Conservation (phyloP, 495 filamentous ascomycete species). For the Lasiosphaeriaceae sp. region DNA sequence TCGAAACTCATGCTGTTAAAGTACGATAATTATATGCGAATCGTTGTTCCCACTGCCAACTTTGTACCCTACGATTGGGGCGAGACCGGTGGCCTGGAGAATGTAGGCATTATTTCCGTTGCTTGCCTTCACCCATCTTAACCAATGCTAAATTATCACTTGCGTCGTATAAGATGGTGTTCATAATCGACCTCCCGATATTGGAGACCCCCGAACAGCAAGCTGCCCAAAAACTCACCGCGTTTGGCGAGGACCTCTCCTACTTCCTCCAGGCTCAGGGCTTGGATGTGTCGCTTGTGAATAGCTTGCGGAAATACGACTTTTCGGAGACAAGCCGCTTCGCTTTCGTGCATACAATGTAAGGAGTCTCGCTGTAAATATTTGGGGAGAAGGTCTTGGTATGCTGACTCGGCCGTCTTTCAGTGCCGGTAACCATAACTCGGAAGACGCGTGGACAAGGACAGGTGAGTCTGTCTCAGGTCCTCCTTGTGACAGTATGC, state of each 20-base stretch:
- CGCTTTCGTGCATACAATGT: constrained; percentile 80
- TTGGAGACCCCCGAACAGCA: constrained; percentile 30
- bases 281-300: constrained; percentile 56
- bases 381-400: neutral
- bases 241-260: constrained; percentile 66
- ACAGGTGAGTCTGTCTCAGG: constrained; percentile 47
- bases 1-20: constrained; percentile 85
- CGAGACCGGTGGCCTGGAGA: constrained; percentile 75
- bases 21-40: constrained; percentile 60
- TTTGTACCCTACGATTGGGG: constrained; percentile 82
- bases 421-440: constrained; percentile 51
- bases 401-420: constrained; percentile 3
- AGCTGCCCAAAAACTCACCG: constrained; percentile 39
- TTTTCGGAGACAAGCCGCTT: constrained; percentile 63
- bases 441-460: constrained; percentile 47
- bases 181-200: constrained; percentile 79
- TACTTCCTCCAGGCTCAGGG: constrained; percentile 68
- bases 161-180: constrained; percentile 54
- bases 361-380: constrained; percentile 12
- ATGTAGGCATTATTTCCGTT: constrained; percentile 46
- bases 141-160: neutral
- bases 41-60: constrained; percentile 80
- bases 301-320: constrained; percentile 65
- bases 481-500: neutral
- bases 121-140: neutral